Base-by-base conservation (phyloP, 495 filamentous ascomycete genomes). In the Xylaria venustula region DNA sequence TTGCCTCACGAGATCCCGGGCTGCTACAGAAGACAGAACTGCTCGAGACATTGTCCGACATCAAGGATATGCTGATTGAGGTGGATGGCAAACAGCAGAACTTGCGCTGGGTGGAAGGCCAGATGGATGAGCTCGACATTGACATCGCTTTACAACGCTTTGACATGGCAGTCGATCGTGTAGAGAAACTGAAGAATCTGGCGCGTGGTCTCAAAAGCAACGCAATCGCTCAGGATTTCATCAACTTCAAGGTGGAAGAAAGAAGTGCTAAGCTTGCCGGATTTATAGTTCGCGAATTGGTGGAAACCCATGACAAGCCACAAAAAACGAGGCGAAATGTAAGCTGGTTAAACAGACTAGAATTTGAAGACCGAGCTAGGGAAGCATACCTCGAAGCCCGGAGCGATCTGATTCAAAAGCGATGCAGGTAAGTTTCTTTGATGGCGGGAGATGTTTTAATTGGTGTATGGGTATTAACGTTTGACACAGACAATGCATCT, bases 31-130 rank as follows among this genome's bases (percentile, higher is more conserved):
- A 92, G 68, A 84, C 88, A 1, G 85, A 87, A 44, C 73, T 90
- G 0, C 79, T 91, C 12, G 85, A 90, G 66, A 85, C 81, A 19
- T 73, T 91, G 6, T 87, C 86, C 40, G 85, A 88, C 32, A 86
- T 83, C 65, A 86, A 85, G 65, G 88, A 92, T 64, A 84, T 97
- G 73, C 81, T 95, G 36, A 92, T 99, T 59, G 95, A 97, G 64
- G 92, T 97, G 25, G 94, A 98, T 65, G 94, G 95, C 22, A 93
- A 95, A 66, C 93, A 96, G 65, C 90, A 97, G 70, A 97, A 93
- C 66, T 81, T 99, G 17, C 89, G 94, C 20, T 97, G 90, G 90
- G 92, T 98, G 0, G 94, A 99, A 69, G 83, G 85, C 44, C 92
- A 98, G 75, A 88, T 99, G 66, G 94, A 99, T 69, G 92, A 96